Conservation (phyloP, 768 basidiomycete species). For the Lactarius akahatsu region DNA sequence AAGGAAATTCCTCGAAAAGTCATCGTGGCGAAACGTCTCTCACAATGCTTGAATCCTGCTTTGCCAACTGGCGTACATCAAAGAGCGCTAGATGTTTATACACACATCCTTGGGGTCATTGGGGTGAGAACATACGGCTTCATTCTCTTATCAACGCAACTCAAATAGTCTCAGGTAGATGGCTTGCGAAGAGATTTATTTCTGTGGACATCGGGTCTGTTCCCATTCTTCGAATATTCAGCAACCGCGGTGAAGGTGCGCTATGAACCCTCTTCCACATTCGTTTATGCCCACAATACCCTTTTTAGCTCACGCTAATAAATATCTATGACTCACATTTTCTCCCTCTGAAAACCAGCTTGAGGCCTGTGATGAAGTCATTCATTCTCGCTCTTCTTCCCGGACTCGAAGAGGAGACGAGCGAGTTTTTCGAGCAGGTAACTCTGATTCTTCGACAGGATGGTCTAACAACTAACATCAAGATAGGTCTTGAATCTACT, state of each 20-base stretch:
- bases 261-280: not conserved
- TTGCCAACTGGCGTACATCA: conserved; percentile 96
- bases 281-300: conserved; percentile 8
- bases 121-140: conserved; percentile 60
- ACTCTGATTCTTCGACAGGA: not conserved
- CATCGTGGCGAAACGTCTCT: conserved; percentile 88
- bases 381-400: conserved; percentile 92
- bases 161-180: conserved; percentile 56
- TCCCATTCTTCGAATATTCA: conserved; percentile 98
- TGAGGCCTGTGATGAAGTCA: conserved; percentile 91
- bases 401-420: conserved; percentile 95
- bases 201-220: conserved; percentile 93
- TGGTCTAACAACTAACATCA: conserved; percentile 3
- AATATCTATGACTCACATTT: conserved; percentile 94
- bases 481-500: conserved; percentile 73
- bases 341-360: conserved; percentile 72
- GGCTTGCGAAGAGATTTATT: conserved; percentile 83
- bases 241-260: conserved; percentile 95
- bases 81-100: conserved; percentile 92
- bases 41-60: conserved; percentile 98
- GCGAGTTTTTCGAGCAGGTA: conserved; percentile 94
- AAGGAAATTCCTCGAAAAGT: conserved; percentile 95
- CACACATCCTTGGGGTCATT: conserved; percentile 85
- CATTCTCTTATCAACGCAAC: not conserved
- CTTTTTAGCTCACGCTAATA: conserved; percentile 71